A percentile compares a stretch with the other conserved stretches of the same genome.
Evolutionary conservation across 495 filamentous ascomycete species (phyloP).

Genomic region (Copromyces sp.): DNA sequence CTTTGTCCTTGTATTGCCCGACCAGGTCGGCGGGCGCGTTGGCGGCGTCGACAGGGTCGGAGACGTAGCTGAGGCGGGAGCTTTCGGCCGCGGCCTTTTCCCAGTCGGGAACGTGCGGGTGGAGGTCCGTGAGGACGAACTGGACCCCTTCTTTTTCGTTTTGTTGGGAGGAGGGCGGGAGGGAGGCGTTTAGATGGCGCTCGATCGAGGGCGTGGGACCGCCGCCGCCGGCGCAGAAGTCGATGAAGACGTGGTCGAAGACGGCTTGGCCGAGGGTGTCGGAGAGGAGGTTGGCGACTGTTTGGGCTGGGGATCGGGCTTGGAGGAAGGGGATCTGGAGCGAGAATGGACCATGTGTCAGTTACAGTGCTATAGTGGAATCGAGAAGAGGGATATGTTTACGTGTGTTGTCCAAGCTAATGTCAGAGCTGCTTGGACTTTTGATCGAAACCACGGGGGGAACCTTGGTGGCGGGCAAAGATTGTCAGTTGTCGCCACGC

Average conservation of each 20-base stretch:
- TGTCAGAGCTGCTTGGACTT: slow-evolving; percentile 43
- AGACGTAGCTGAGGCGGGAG: slow-evolving; percentile 44
- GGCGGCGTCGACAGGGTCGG: slow-evolving; percentile 51
- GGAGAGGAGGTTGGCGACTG: slow-evolving; percentile 39
- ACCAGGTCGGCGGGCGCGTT: slow-evolving; percentile 38
- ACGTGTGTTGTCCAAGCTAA: slow-evolving; percentile 37
- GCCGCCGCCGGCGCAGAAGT: slow-evolving; percentile 67
- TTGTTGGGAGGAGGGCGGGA: slow-evolving; percentile 12
- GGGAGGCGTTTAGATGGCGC: slow-evolving; percentile 38
- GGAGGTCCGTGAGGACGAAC: slow-evolving; percentile 61
- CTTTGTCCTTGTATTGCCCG: slow-evolving; percentile 20
- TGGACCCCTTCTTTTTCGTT: slow-evolving; percentile 25
- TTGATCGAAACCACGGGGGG: slow-evolving; percentile 38
- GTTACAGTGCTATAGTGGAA: not conserved
- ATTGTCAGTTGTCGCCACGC: not conserved
- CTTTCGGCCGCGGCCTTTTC: slow-evolving; percentile 35
- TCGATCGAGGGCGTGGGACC: slow-evolving; percentile 59
- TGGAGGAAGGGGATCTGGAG: slow-evolving; percentile 34
- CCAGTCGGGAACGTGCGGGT: slow-evolving; percentile 58
- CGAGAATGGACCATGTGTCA: not conserved
- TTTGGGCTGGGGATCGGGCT: slow-evolving; percentile 31
- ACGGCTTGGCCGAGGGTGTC: slow-evolving; percentile 29
- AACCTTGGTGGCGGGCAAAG: slow-evolving; percentile 29
- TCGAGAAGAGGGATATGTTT: not conserved
- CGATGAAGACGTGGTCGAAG: slow-evolving; percentile 46